phyloP scores from a whole-genome alignment of 352 stramenopile species.

The Globisporangium alternatum region DNA sequence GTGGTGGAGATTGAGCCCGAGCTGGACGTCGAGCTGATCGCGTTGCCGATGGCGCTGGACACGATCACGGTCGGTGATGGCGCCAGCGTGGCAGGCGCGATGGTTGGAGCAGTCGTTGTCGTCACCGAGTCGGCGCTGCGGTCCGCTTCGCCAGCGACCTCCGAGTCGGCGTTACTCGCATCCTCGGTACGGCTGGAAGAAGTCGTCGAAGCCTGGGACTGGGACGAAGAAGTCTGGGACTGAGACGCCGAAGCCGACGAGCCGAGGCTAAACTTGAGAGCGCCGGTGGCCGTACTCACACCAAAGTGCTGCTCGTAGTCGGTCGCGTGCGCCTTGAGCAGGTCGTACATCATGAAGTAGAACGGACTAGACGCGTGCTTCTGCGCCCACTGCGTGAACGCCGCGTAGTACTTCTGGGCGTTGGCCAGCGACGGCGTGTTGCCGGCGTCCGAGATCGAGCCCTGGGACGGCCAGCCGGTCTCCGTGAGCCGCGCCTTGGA shows the following conservation, averaged over 20 bases:
- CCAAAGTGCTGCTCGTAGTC: slow-evolving; percentile 20
- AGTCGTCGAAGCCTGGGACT: not conserved
- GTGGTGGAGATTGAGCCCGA: not conserved
- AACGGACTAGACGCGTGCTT: slow-evolving; percentile 5
- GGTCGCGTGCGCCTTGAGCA: slow-evolving; percentile 5
- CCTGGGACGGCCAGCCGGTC: slow-evolving; percentile 35
- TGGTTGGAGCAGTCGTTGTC: not conserved
- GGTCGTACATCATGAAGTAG: slow-evolving; percentile 22
- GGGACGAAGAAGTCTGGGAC: not conserved
- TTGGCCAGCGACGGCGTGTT: slow-evolving; percentile 17
- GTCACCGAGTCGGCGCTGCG: not conserved
- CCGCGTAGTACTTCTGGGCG: slow-evolving; percentile 7
- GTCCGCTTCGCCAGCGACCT: slow-evolving; percentile 9
- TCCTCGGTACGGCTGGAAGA: not conserved
- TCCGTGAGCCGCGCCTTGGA: slow-evolving; percentile 32
- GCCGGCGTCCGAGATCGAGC: slow-evolving; percentile 10
- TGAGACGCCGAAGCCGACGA: not conserved
- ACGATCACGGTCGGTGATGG: slow-evolving; percentile 3
- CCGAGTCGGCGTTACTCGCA: not conserved
- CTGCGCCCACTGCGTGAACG: slow-evolving; percentile 4
- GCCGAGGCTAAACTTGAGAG: slow-evolving; percentile 10
- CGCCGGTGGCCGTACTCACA: slow-evolving; percentile 1
- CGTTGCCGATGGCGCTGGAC: not conserved
- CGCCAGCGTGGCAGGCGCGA: not conserved
- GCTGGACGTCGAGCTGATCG: not conserved